Evolutionary conservation across 495 filamentous ascomycete genomes (phyloP).

Genomic region (Amniculicola lignicola): DNA sequence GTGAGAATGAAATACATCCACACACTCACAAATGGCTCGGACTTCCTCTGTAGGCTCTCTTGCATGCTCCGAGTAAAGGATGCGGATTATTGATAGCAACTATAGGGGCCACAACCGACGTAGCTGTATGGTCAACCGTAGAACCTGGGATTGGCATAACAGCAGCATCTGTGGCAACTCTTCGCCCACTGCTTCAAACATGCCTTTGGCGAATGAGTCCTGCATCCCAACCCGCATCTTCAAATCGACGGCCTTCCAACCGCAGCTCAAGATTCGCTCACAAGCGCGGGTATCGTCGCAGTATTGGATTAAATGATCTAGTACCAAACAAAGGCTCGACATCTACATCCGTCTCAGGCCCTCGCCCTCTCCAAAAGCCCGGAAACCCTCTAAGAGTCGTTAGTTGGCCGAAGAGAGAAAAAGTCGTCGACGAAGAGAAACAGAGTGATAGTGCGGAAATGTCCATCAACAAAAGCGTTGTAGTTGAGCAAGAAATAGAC

Average conservation of each 20-base stretch:
- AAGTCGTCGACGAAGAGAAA: constrained; percentile 2
- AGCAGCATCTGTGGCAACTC: constrained; percentile 36
- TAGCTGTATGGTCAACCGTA: constrained; percentile 40
- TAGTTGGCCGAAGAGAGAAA: not conserved
- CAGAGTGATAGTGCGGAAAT: not conserved
- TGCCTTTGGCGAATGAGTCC: constrained; percentile 9
- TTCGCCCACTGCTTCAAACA: constrained; percentile 35
- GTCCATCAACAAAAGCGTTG: constrained; percentile 16
- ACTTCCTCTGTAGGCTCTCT: constrained; percentile 37
- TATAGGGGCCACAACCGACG: constrained; percentile 30
- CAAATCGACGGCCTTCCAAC: not conserved
- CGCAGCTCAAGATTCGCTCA: not conserved
- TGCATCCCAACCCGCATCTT: not conserved
- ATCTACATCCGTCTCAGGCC: constrained; percentile 6
- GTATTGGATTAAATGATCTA: constrained; percentile 4
- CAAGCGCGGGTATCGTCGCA: not conserved
- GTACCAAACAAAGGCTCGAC: constrained; percentile 5
- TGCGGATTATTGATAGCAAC: too few relatives aligned
- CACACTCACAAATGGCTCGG: constrained; percentile 32
- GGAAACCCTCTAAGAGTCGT: not conserved
- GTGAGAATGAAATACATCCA: constrained; percentile 44
- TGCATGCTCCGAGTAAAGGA: not conserved
- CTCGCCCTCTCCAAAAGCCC: not conserved
- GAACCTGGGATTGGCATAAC: constrained; percentile 41
- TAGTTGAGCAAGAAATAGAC: constrained; percentile 6